These are phyloP conservation scores for Areca catechu DNA, from an alignment of 176 grass and related monocot genomes.

Conservation along the genomic window DNA sequence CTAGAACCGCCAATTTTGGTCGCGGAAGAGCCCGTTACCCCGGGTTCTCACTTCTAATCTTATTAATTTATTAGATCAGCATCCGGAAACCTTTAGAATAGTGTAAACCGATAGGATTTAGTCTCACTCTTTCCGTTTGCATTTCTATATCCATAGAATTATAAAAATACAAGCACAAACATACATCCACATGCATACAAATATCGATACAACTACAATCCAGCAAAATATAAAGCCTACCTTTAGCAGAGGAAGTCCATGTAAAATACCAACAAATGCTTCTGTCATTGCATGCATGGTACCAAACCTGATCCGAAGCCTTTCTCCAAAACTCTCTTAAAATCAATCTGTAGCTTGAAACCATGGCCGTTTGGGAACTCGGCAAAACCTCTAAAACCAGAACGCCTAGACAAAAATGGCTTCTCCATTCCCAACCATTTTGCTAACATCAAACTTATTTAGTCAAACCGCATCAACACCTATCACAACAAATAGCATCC, in stretches of 20 bases:
- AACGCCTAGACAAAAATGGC: conserved; percentile 35
- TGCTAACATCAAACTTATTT: conserved; percentile 57
- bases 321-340: conserved; percentile 31
- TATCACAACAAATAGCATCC: conserved; percentile 15
- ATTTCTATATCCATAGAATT: no score
- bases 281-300: conserved; percentile 40
- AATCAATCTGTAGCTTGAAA: conserved; percentile 28
- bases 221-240: not conserved
- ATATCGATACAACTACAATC: no score
- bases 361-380: conserved; percentile 32
- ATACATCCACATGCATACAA: not conserved
- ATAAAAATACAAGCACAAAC: no score
- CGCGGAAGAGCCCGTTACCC: no score
- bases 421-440: conserved; percentile 42
- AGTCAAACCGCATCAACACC: conserved; percentile 58
- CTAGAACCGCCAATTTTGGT: no score
- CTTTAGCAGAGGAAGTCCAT: conserved; percentile 32
- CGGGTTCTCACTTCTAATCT: no score
- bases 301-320: conserved; percentile 36
- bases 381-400: conserved; percentile 41
- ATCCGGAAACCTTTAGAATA: no score
- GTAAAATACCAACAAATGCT: conserved; percentile 76
- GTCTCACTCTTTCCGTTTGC: no score
- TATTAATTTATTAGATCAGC: no score
- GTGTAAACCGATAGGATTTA: no score